Conservation (phyloP, 78 protist species). For the Dictyostelium discoideum region dicty_2.7 NC_007088.5:771001-771500, state of each 20-base stretch:
- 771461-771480: background rate
- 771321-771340: conserved; percentile 71
- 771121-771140: background rate
- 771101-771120: conserved; percentile 60
- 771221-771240: conserved; percentile 24
- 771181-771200: conserved; percentile 35
- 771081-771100: conserved; percentile 73
- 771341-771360: background rate
- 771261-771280: conserved; percentile 33
- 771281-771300: conserved; percentile 65
- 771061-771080: conserved; percentile 43
- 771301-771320: conserved; percentile 59
- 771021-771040: background rate
- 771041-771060: background rate
- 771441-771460: too few species aligned
- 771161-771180: background rate
- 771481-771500: background rate
- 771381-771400: too few species aligned
- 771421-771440: too few species aligned
- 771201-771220: conserved; percentile 33
- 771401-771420: too few species aligned
- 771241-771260: conserved; percentile 67
- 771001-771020: background rate
- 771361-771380: too few species aligned
- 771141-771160: background rate